Evolutionary conservation across 352 stramenopile genomes (phyloP).

Genomic region (Phytophthora macrochlamydospora): DNA sequence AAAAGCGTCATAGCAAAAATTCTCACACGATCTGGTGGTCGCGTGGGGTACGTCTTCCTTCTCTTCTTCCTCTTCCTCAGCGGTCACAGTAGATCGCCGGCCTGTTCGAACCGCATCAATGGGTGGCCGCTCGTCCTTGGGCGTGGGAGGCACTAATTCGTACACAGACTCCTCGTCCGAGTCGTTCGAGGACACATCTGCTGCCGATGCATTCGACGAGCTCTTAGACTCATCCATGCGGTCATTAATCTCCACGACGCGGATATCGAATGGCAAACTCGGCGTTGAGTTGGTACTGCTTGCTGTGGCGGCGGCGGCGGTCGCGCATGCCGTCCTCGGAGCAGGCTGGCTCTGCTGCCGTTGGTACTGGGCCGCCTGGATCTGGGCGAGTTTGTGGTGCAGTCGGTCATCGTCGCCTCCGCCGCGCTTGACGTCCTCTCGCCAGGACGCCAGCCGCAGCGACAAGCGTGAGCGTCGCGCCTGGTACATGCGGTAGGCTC

Average conservation of each 20-base stretch:
- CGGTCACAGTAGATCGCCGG: conserved; percentile 22
- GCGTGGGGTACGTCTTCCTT: conserved; percentile 28
- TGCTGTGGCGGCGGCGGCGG: not conserved
- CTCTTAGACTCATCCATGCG: conserved; percentile 32
- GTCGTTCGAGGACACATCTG: conserved; percentile 17
- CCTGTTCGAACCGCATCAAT: not conserved
- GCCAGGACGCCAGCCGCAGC: conserved; percentile 61
- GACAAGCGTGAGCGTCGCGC: conserved; percentile 49
- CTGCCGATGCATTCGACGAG: conserved; percentile 9
- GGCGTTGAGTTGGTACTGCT: conserved; percentile 20
- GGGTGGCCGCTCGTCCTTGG: conserved; percentile 16
- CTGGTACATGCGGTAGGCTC: conserved; percentile 63
- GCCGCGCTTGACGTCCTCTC: conserved; percentile 63
- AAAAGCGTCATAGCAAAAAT: conserved; percentile 15
- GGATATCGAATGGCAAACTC: conserved; percentile 51
- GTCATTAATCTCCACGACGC: conserved; percentile 49
- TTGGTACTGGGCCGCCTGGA: conserved; percentile 37
- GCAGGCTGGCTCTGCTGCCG: conserved; percentile 17
- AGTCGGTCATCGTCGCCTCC: conserved; percentile 41
- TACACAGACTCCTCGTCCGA: conserved; percentile 40
- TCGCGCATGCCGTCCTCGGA: not conserved
- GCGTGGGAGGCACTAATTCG: conserved; percentile 34
- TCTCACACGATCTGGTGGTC: conserved; percentile 31
- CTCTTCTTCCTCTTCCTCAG: conserved; percentile 46
- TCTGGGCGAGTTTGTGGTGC: conserved; percentile 58